Evolutionary conservation across 257 asterid species (phyloP), one percentile per base, ranked within the genome.

Genomic region (Rauvolfia tetraphylla): DNA sequence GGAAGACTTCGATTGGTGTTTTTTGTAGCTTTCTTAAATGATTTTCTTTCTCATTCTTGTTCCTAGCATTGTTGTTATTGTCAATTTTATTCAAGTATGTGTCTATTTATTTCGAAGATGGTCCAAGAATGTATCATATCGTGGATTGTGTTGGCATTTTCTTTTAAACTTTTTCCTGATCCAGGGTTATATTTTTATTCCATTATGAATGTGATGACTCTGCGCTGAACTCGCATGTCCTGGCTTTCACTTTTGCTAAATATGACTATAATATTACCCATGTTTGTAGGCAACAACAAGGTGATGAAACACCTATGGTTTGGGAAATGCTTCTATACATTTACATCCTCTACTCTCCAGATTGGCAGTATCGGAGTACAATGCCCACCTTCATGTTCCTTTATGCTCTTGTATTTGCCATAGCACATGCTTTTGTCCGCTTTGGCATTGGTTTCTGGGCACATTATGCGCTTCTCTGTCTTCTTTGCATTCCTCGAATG

Each of bases 281-380:
- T 66, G 41, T 79, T 80, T 83, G 56, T 84, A 92, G 96, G 91
- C 94, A 90, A 85, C 97, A 92, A 80, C 97, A 94, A 83, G 98
- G 97, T 39, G 98, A 94, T 75, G 98, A 94, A 88, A 94, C 98
- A n/a, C 98, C 98, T 41, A 94, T 94, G 98, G 97, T 94, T 75
- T 94, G 98, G 98, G 98, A 94, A 86, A 94, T 90, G 98, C 98
- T 94, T 73, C 95, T 94, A 22, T 94, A 94, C 72, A 90, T 94
- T 62, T 94, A 94, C 92, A 94, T 94, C 78, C 93, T 94, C 78
- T 92, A 94, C 86, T 94, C 98, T 27, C 98, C 97, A 12, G 98
- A 94, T 79, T 94, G 98, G 98, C 98, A 94, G 73, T 94, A 94
- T 68, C 89, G 93, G 51, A 94, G 98, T 79, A 92, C 98, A 4